phyloP scores from a whole-genome alignment of 768 basidiomycete genomes.

The Fomitopsis serialis region DNA sequence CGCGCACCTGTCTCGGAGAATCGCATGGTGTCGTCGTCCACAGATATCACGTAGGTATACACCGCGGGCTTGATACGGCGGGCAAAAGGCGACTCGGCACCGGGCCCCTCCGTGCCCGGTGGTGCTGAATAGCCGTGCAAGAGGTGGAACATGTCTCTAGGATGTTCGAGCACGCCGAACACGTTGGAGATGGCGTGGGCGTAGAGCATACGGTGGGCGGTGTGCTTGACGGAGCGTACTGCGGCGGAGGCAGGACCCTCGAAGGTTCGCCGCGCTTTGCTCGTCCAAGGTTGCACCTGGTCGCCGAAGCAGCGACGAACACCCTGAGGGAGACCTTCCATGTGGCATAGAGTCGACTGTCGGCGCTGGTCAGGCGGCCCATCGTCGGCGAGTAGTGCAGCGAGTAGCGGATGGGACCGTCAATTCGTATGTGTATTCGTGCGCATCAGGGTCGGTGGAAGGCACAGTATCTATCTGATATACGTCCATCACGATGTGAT shows the following conservation, averaged over 20 bases:
- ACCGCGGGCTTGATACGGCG: constrained; percentile 72
- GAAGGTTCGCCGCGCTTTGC: constrained; percentile 69
- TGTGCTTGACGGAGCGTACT: constrained; percentile 62
- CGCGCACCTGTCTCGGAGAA: constrained; percentile 86
- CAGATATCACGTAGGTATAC: constrained; percentile 80
- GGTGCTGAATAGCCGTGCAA: constrained; percentile 37
- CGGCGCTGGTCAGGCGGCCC: constrained; percentile 54
- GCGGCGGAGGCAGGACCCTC: constrained; percentile 55
- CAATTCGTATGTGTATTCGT: constrained; percentile 55
- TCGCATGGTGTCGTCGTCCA: constrained; percentile 68
- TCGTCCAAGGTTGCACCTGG: constrained; percentile 63
- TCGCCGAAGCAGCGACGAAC: constrained; percentile 56
- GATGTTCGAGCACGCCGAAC: constrained; percentile 51
- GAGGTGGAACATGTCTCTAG: constrained; percentile 41
- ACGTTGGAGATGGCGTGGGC: constrained; percentile 57
- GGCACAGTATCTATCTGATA: constrained; percentile 51
- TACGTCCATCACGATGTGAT: neutral
- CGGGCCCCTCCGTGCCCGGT: neutral
- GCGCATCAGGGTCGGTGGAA: constrained; percentile 33
- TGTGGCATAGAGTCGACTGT: constrained; percentile 67
- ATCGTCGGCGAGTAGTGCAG: constrained; percentile 67
- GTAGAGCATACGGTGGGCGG: constrained; percentile 70
- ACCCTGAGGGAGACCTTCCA: constrained; percentile 72
- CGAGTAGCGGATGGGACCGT: constrained; percentile 69
- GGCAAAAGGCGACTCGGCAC: constrained; percentile 3